Conservation (phyloP, 768 basidiomycete species). For the Auriscalpium orientale region DNA sequence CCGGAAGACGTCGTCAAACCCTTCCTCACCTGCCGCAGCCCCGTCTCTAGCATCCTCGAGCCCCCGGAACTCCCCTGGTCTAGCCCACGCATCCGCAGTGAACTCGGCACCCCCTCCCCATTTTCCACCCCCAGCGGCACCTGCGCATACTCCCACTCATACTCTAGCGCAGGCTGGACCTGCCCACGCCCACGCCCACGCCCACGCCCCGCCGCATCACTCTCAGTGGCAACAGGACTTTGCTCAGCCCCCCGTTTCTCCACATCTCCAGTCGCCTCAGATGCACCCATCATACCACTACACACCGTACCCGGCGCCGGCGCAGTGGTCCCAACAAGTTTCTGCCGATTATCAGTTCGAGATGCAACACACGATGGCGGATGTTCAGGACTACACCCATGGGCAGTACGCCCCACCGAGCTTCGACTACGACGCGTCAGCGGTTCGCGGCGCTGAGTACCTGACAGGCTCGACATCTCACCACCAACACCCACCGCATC, state of each 20-base stretch:
- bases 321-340: slow-evolving; percentile 6
- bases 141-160: background rate
- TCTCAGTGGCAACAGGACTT: no score
- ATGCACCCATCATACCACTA: background rate
- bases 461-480: background rate
- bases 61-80: slow-evolving; percentile 20
- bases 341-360: slow-evolving; percentile 2
- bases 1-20: slow-evolving; percentile 36
- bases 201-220: no score
- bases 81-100: slow-evolving; percentile 9
- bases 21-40: slow-evolving; percentile 20
- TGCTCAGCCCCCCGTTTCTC: slow-evolving; percentile 10
- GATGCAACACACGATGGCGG: background rate
- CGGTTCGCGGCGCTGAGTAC: slow-evolving; percentile 11
- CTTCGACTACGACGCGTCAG: slow-evolving; percentile 15
- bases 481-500: slow-evolving; percentile 5
- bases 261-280: slow-evolving; percentile 12
- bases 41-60: slow-evolving; percentile 31
- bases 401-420: background rate
- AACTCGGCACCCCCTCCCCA: slow-evolving; percentile 37
- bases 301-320: background rate
- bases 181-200: background rate
- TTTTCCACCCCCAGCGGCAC: slow-evolving; percentile 31
- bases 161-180: background rate
- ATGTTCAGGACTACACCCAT: background rate